phyloP scores from a whole-genome alignment of 768 basidiomycete species.

The Russula sp. region DNA sequence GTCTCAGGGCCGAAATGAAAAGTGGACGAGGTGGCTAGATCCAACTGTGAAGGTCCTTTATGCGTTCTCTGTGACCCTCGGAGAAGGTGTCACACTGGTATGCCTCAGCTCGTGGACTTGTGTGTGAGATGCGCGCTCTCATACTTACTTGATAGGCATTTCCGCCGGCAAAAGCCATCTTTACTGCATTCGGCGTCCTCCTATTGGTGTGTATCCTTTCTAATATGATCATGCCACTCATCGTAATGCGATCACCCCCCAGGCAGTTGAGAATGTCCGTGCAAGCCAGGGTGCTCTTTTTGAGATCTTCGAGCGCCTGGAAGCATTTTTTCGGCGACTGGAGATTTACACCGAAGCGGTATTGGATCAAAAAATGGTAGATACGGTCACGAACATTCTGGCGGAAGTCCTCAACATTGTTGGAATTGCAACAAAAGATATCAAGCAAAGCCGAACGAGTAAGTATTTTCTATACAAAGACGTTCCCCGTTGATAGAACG shows the following conservation, averaged over 20 bases:
- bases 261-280: not conserved
- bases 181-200: not conserved
- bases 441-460: not conserved
- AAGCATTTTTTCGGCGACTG: not conserved
- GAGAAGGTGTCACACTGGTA: not conserved
- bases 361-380: not conserved
- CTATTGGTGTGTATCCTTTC: not conserved
- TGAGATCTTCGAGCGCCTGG: not conserved
- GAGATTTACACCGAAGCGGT: not conserved
- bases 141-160: not conserved
- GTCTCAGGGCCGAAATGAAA: no score
- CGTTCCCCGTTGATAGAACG: not conserved
- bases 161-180: not conserved
- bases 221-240: not conserved
- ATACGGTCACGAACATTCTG: not conserved
- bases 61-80: not conserved
- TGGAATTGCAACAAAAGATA: constrained; percentile 1
- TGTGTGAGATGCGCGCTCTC: no score
- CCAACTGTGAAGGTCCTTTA: not conserved
- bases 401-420: not conserved
- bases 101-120: not conserved
- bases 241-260: not conserved
- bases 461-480: not conserved
- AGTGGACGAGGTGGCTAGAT: not conserved
- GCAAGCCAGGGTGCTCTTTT: not conserved